phyloP scores from a whole-genome alignment of 176 grass and related monocot genomes.

The Musa itinerans region DNA sequence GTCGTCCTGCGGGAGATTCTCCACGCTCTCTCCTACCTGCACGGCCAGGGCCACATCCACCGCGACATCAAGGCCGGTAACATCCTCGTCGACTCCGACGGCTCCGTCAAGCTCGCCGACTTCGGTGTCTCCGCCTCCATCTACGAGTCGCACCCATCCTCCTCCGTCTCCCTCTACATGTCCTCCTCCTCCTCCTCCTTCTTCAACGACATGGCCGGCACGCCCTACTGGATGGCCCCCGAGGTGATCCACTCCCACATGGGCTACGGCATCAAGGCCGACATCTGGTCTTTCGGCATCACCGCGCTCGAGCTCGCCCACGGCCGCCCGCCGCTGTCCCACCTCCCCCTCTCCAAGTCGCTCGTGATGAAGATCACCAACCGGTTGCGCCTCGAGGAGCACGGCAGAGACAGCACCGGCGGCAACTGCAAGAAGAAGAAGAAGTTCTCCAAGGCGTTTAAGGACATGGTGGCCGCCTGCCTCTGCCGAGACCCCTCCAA shows the following conservation, averaged over 20 bases:
- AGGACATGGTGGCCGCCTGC: slow-evolving; percentile 74
- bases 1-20: slow-evolving; percentile 62
- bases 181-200: slow-evolving; percentile 27
- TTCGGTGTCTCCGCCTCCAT: slow-evolving; percentile 92
- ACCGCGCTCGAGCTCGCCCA: slow-evolving; percentile 90
- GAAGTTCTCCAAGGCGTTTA: slow-evolving; percentile 85
- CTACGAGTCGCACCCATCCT: slow-evolving; percentile 42
- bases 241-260: slow-evolving; percentile 91
- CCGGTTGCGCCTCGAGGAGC: slow-evolving; percentile 57
- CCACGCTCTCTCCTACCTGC: slow-evolving; percentile 70
- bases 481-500: slow-evolving; percentile 63
- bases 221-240: slow-evolving; percentile 95
- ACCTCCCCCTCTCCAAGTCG: slow-evolving; percentile 84
- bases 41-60: slow-evolving; percentile 80
- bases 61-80: slow-evolving; percentile 87
- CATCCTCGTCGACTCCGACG: slow-evolving; percentile 68
- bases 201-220: slow-evolving; percentile 75
- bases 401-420: slow-evolving; percentile 3
- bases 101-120: slow-evolving; percentile 79
- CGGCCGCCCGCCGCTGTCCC: slow-evolving; percentile 70
- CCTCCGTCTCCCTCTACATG: slow-evolving; percentile 12
- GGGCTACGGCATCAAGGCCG: slow-evolving; percentile 84
- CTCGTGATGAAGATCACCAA: slow-evolving; percentile 74
- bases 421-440: slow-evolving; percentile 40
- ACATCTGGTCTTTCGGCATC: slow-evolving; percentile 96